Conservation (phyloP, 164 flowering plant genomes). For the Tetrastigma voinierianum region DNA sequence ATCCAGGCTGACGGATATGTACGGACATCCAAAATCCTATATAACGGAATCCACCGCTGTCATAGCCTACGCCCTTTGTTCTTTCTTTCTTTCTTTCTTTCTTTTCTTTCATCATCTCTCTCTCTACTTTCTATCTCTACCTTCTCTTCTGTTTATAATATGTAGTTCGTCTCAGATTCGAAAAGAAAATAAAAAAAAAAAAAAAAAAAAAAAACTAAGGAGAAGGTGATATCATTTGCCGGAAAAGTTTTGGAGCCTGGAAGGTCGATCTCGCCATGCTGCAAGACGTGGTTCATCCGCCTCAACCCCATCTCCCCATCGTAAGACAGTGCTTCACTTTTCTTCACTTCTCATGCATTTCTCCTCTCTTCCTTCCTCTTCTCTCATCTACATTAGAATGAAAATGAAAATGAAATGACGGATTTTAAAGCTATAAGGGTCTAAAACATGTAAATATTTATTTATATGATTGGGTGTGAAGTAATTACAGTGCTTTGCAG, state of each 20-base stretch:
- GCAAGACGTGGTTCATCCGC: slow-evolving; percentile 38
- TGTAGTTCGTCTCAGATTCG: no score
- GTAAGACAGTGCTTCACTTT: slow-evolving; percentile 18
- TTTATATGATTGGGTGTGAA: no score
- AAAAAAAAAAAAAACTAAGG: no score
- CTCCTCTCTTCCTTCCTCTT: background rate
- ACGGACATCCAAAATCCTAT: background rate
- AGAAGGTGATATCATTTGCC: no score
- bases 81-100: slow-evolving; percentile 4
- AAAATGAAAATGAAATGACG: no score
- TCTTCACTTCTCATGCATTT: background rate
- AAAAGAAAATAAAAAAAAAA: no score
- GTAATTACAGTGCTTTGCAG: no score
- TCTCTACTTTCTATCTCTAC: background rate
- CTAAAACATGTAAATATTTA: no score
- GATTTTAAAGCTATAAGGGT: no score
- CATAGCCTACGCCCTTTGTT: slow-evolving; percentile 11
- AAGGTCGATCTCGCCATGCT: slow-evolving; percentile 22
- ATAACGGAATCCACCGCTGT: slow-evolving; percentile 22
- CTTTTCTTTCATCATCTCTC: slow-evolving; percentile 4
- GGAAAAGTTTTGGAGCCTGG: background rate
- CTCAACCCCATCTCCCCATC: slow-evolving; percentile 29
- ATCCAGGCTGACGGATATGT: slow-evolving; percentile 14
- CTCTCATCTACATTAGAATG: slow-evolving; percentile 1
- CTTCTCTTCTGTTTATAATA: background rate